Evolutionary conservation across 1,284 basidiomycete species (phyloP).

Genomic region (Schizophyllum amplum): DNA sequence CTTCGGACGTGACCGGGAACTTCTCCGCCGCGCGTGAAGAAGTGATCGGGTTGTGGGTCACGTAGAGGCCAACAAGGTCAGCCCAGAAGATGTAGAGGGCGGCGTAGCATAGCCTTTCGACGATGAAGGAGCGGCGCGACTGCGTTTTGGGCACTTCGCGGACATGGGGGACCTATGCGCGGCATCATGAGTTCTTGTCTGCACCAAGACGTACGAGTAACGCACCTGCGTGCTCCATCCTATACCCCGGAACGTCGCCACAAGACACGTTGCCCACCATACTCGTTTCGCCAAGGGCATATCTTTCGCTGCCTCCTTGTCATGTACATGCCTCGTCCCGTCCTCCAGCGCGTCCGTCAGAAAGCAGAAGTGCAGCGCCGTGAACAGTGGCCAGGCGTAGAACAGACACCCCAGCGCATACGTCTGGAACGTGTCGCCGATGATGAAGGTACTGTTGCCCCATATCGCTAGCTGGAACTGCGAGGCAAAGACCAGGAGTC

Average conservation of each 20-base stretch:
- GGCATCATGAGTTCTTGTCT: neutral
- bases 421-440: neutral
- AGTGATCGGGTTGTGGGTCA: slow-evolving; percentile 1
- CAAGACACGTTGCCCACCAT: neutral
- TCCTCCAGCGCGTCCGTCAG: neutral
- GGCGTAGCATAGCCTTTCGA: neutral
- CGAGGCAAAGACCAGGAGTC: neutral
- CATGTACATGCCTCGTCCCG: neutral
- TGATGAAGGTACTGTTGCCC: neutral
- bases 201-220: neutral
- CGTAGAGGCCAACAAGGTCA: slow-evolving; percentile 1
- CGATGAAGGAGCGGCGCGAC: slow-evolving; percentile 1
- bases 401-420: neutral
- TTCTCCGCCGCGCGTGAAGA: slow-evolving; percentile 2
- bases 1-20: neutral
- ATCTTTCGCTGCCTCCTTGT: neutral
- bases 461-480: neutral
- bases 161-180: neutral
- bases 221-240: slow-evolving; percentile 2
- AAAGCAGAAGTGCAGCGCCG: neutral
- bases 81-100: neutral
- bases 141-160: neutral
- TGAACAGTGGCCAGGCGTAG: neutral
- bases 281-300: slow-evolving; percentile 1
- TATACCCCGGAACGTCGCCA: slow-evolving; percentile 6